Conservation (phyloP, 331 rosid genomes). For the Quercus lobata region DNA sequence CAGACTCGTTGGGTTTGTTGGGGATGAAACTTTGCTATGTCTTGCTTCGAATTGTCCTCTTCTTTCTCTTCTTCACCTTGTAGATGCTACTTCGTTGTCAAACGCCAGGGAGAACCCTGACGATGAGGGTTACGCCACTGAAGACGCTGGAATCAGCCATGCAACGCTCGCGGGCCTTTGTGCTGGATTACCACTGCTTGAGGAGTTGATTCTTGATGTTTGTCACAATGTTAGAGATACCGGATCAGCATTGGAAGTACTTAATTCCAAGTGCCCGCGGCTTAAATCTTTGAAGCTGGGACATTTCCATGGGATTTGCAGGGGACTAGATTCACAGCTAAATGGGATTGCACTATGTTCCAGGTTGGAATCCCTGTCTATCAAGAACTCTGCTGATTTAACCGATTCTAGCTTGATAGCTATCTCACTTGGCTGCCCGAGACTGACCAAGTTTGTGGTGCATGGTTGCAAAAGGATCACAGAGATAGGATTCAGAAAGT, state of each 20-base stretch:
- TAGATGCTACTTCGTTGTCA: neutral
- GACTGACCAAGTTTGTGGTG: neutral
- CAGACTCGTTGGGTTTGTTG: neutral
- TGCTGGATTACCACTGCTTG: slow-evolving; percentile 4
- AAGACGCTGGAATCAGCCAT: neutral
- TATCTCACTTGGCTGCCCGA: neutral
- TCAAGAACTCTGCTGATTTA: neutral
- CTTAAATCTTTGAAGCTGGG: neutral
- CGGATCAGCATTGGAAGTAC: neutral
- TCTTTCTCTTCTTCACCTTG: slow-evolving; percentile 4
- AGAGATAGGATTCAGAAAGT: neutral
- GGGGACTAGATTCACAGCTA: neutral
- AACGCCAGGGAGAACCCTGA: neutral
- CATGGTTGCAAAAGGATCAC: slow-evolving; percentile 2
- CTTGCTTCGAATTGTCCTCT: neutral
- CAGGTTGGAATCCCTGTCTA: neutral
- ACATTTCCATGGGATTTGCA: neutral
- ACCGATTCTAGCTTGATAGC: neutral
- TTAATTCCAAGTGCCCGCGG: neutral
- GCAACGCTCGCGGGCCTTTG: neutral
- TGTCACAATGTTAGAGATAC: neutral
- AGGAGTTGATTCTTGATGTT: slow-evolving; percentile 3
- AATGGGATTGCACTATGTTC: neutral
- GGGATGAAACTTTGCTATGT: neutral
- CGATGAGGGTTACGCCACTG: neutral